Percentiles rank a stretch among this genome's conserved stretches.
Conservation (phyloP, 2,329 filamentous ascomycete genomes). For the Cercospora brassicicola region DNA sequence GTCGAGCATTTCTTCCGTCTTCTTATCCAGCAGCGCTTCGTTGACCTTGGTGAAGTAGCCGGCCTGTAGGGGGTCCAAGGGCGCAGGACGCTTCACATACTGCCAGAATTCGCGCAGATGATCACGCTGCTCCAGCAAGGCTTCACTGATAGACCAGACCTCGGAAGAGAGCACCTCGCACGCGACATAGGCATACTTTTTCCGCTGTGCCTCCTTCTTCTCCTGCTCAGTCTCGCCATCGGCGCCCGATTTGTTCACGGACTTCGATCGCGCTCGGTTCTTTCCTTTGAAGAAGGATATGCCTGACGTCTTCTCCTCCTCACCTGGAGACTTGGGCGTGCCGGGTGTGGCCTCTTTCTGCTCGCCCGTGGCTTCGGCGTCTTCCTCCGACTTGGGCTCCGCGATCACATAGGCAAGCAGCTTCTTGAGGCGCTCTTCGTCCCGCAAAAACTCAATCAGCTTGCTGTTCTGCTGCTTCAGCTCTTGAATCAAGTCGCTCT, state of each 20-base stretch:
- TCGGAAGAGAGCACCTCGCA: slow-evolving; percentile 93
- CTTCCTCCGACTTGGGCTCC: slow-evolving; percentile 60
- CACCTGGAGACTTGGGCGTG: slow-evolving; percentile 47
- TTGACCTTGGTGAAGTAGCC: slow-evolving; percentile 99
- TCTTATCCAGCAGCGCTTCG: slow-evolving; percentile 94
- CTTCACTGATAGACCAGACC: slow-evolving; percentile 94
- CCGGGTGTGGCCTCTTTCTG: slow-evolving; percentile 32
- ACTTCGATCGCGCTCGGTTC: slow-evolving; percentile 46
- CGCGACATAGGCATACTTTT: slow-evolving; percentile 90
- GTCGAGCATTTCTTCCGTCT: slow-evolving; percentile 94
- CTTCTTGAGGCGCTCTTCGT: slow-evolving; percentile 78
- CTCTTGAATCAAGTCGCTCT: slow-evolving; percentile 94
- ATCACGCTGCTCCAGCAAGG: slow-evolving; percentile 78
- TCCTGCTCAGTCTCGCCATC: slow-evolving; percentile 56
- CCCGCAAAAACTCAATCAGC: slow-evolving; percentile 91
- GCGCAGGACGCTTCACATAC: slow-evolving; percentile 79
- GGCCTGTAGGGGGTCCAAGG: slow-evolving; percentile 87
- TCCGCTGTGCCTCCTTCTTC: slow-evolving; percentile 83
- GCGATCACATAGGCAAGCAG: slow-evolving; percentile 91
- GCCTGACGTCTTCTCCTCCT: slow-evolving; percentile 48
- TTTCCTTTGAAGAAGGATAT: slow-evolving; percentile 51
- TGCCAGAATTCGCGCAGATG: slow-evolving; percentile 85
- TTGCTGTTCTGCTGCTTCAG: slow-evolving; percentile 98
- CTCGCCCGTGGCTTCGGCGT: slow-evolving; percentile 35
- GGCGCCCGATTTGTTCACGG: slow-evolving; percentile 43